These are phyloP conservation scores for Grammothele lineata DNA, from an alignment of 768 basidiomycete genomes.

Conservation along the genomic window DNA sequence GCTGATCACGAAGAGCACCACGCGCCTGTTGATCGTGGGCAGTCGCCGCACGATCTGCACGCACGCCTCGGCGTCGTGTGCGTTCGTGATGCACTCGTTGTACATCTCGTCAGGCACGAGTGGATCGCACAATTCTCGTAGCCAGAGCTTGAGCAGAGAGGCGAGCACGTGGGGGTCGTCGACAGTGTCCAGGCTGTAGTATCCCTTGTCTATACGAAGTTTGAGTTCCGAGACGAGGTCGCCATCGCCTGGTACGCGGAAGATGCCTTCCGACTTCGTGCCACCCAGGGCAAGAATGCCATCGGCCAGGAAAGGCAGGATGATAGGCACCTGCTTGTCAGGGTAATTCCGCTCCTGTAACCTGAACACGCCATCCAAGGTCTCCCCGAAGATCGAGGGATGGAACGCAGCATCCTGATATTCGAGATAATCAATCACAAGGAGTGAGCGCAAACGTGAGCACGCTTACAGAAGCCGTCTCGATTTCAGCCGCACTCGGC, in stretches of 20 bases:
- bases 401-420: slow-evolving; percentile 87
- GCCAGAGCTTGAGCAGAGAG: slow-evolving; percentile 89
- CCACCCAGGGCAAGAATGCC: slow-evolving; percentile 89
- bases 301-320: slow-evolving; percentile 90
- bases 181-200: slow-evolving; percentile 85
- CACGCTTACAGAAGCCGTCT: slow-evolving; percentile 72
- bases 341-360: slow-evolving; percentile 87
- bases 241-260: slow-evolving; percentile 87
- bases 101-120: slow-evolving; percentile 88
- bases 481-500: slow-evolving; percentile 80
- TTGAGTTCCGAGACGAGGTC: slow-evolving; percentile 88
- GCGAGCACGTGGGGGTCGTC: slow-evolving; percentile 90
- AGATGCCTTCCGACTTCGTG: slow-evolving; percentile 83
- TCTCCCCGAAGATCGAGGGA: slow-evolving; percentile 91
- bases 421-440: neutral
- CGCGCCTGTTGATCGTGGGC: slow-evolving; percentile 82
- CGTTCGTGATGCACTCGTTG: slow-evolving; percentile 77
- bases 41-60: slow-evolving; percentile 71
- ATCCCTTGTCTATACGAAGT: slow-evolving; percentile 84
- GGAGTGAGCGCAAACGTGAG: neutral
- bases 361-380: slow-evolving; percentile 77
- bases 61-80: slow-evolving; percentile 64
- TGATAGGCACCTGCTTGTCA: slow-evolving; percentile 80
- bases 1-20: slow-evolving; percentile 84
- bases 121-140: slow-evolving; percentile 90